Evolutionary conservation across 2,329 filamentous ascomycete species (phyloP).

Genomic region (Fusarium liriodendri): DNA sequence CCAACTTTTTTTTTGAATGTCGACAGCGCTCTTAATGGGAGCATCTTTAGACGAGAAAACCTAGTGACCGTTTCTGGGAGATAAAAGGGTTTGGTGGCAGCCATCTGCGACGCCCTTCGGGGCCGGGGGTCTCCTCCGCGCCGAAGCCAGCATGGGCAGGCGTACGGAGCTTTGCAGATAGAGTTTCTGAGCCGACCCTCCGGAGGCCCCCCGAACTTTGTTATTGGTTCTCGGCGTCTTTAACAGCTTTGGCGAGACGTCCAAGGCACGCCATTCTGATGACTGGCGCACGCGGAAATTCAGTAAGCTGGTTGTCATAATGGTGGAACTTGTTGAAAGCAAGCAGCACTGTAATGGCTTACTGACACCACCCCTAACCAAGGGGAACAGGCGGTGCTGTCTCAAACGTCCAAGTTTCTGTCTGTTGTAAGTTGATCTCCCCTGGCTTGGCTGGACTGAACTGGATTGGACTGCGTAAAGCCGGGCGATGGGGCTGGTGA

Average conservation of each 20-base stretch:
- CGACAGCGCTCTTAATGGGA: conserved; percentile 10
- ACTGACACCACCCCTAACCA: neutral
- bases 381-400: neutral
- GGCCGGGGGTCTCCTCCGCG: conserved; percentile 27
- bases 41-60: conserved; percentile 10
- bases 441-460: neutral
- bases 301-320: neutral
- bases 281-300: neutral
- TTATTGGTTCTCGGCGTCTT: conserved; percentile 12
- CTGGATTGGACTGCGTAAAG: neutral
- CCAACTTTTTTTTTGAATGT: neutral
- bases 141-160: conserved; percentile 12
- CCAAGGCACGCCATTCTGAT: conserved; percentile 20
- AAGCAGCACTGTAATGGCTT: neutral
- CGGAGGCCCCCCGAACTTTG: conserved; percentile 23
- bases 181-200: conserved; percentile 18
- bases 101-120: conserved; percentile 23
- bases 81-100: conserved; percentile 18
- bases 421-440: neutral
- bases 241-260: conserved; percentile 1
- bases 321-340: neutral
- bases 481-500: conserved; percentile 14
- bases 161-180: conserved; percentile 13
- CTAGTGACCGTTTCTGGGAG: neutral
- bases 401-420: neutral